A percentile compares a stretch with the other conserved stretches of the same genome.
Conservation (phyloP, 148 eudicot species). For the Rhododendron vialii region DNA sequence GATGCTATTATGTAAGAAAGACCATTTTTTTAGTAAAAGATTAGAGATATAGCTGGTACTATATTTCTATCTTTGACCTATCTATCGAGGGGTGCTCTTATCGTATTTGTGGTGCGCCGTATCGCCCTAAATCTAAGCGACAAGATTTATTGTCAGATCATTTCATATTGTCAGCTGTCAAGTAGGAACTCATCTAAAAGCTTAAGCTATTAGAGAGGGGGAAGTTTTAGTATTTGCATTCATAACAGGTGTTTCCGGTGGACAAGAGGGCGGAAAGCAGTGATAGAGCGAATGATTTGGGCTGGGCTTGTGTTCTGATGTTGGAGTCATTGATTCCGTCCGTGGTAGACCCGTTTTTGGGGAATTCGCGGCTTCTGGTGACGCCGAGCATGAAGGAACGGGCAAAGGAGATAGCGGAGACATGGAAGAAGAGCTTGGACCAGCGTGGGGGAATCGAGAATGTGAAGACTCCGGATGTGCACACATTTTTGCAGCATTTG, state of each 20-base stretch:
- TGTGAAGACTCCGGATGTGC: slow-evolving; percentile 92
- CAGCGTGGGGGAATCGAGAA: slow-evolving; percentile 91
- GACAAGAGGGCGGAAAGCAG: slow-evolving; percentile 53
- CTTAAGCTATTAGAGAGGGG: neutral
- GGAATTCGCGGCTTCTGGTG: slow-evolving; percentile 74
- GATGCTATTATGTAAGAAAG: neutral
- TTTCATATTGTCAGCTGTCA: neutral
- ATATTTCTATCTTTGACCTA: neutral
- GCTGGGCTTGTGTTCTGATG: slow-evolving; percentile 93
- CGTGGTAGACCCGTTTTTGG: slow-evolving; percentile 74
- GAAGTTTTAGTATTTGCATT: neutral
- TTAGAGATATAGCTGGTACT: neutral
- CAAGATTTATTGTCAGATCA: neutral
- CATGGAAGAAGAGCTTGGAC: slow-evolving; percentile 88
- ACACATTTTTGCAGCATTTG: slow-evolving; percentile 88
- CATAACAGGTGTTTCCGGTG: slow-evolving; percentile 60
- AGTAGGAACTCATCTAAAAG: neutral
- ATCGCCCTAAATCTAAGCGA: neutral
- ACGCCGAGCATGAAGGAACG: slow-evolving; percentile 61
- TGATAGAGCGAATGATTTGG: slow-evolving; percentile 63
- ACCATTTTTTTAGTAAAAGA: neutral
- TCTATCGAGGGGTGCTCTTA: neutral
- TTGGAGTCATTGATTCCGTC: slow-evolving; percentile 74
- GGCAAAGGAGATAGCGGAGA: slow-evolving; percentile 82
- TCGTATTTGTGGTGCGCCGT: neutral